Percentiles rank a stretch among this genome's conserved stretches.
These are phyloP conservation scores for Suillus plorans DNA, from an alignment of 768 basidiomycete genomes.

Conservation along the genomic window DNA sequence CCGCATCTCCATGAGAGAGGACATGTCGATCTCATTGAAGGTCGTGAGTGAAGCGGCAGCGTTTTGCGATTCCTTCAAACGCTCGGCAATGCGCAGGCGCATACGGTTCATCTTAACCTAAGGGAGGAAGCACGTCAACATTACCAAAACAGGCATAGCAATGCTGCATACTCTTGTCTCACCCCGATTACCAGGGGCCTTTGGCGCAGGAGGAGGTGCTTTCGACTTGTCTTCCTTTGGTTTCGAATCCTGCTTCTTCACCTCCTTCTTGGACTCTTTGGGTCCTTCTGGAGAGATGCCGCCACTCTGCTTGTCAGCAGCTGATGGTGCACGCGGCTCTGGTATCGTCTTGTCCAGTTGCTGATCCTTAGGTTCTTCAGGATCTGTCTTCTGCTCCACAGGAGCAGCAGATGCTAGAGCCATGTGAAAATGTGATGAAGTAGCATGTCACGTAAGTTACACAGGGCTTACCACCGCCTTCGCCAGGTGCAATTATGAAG, in stretches of 20 bases:
- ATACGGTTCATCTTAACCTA: slow-evolving; percentile 99
- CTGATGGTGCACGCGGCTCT: slow-evolving; percentile 43
- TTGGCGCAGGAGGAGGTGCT: slow-evolving; percentile 28
- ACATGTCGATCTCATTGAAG: slow-evolving; percentile 99
- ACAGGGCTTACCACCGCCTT: slow-evolving; percentile 45
- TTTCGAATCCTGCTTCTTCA: slow-evolving; percentile 36
- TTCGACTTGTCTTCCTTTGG: slow-evolving; percentile 31
- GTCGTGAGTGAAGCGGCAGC: slow-evolving; percentile 95
- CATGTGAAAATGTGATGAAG: slow-evolving; percentile 11
- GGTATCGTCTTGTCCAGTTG: slow-evolving; percentile 47
- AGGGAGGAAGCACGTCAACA: background rate
- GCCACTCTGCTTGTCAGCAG: slow-evolving; percentile 23
- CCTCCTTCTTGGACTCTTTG: slow-evolving; percentile 37
- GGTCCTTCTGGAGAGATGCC: slow-evolving; percentile 25
- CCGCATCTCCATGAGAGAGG: slow-evolving; percentile 89
- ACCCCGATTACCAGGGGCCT: slow-evolving; percentile 54
- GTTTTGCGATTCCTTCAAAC: slow-evolving; percentile 98
- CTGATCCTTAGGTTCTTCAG: slow-evolving; percentile 46
- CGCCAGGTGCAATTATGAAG: slow-evolving; percentile 86
- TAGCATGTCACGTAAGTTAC: background rate
- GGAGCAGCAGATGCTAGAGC: slow-evolving; percentile 31
- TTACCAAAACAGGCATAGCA: background rate
- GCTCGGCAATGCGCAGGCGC: slow-evolving; percentile 95
- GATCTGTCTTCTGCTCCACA: slow-evolving; percentile 35
- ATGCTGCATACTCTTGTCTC: slow-evolving; percentile 77